A percentile compares a stretch with the other conserved stretches of the same genome.
These are phyloP conservation scores for Corynascus novoguineensis DNA, from an alignment of 495 filamentous ascomycete species.

Conservation along the genomic window DNA sequence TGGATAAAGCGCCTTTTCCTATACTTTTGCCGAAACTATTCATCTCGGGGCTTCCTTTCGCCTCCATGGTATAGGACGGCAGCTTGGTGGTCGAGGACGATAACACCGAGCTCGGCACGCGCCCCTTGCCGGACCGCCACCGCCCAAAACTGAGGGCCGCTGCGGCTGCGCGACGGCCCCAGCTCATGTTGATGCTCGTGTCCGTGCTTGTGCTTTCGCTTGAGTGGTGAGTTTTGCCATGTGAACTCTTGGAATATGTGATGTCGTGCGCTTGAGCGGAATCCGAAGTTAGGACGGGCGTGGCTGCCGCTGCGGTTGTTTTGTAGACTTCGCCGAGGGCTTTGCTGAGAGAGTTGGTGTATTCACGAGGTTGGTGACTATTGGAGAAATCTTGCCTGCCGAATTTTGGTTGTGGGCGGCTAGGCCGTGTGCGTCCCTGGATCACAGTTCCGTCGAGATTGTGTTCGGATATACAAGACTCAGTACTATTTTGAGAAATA, in stretches of 20 bases:
- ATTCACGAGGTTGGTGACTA: background rate
- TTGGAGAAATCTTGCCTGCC: no score
- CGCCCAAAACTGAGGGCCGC: conserved; percentile 20
- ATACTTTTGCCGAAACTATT: no score
- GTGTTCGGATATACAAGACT: no score
- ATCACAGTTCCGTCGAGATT: no score
- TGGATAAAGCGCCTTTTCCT: no score
- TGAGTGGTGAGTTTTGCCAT: background rate
- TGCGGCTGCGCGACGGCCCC: conserved; percentile 23
- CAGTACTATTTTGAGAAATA: no score
- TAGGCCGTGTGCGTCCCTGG: no score
- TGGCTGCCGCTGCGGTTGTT: background rate
- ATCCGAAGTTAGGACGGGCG: background rate
- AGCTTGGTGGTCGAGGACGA: background rate
- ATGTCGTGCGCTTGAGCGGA: background rate
- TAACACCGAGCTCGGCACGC: conserved; percentile 14
- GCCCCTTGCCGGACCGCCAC: no score
- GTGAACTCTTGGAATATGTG: background rate
- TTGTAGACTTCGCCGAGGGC: background rate
- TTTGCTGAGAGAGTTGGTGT: background rate
- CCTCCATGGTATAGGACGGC: no score
- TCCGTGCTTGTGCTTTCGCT: background rate
- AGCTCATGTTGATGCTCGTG: conserved; percentile 13
- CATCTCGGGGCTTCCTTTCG: no score
- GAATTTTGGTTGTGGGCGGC: no score